phyloP scores from a whole-genome alignment of 192 early-diverging fungal species.

The Umbelopsis ramanniana region DNA sequence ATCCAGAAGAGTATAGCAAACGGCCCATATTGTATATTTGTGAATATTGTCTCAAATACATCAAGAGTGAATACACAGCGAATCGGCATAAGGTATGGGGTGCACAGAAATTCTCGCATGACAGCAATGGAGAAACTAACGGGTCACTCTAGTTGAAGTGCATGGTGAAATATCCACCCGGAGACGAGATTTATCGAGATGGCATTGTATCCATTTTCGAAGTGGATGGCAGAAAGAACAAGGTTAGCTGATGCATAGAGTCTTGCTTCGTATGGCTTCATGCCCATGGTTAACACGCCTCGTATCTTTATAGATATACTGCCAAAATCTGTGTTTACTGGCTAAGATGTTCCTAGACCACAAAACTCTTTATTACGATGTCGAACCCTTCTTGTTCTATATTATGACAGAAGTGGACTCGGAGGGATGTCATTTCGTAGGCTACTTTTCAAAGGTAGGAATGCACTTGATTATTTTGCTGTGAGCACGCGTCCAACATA shows the following conservation, averaged over 20 bases:
- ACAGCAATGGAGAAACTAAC: background rate
- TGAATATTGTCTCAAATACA: slow-evolving; percentile 98
- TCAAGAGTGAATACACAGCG: slow-evolving; percentile 87
- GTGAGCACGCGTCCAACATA: background rate
- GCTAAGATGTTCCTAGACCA: slow-evolving; percentile 97
- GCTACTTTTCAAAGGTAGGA: slow-evolving; percentile 92
- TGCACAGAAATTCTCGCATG: no score
- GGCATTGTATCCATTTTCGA: slow-evolving; percentile 90
- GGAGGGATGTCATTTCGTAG: slow-evolving; percentile 91
- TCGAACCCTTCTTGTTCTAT: slow-evolving; percentile 98
- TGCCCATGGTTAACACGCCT: slow-evolving; percentile 1
- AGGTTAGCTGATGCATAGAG: slow-evolving; percentile 45
- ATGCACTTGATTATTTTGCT: no score
- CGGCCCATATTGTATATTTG: slow-evolving; percentile 84
- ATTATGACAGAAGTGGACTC: slow-evolving; percentile 86
- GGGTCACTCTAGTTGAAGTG: slow-evolving; percentile 66
- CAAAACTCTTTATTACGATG: slow-evolving; percentile 97
- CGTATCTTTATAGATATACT: slow-evolving; percentile 81
- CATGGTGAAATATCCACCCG: slow-evolving; percentile 81
- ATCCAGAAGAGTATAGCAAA: slow-evolving; percentile 95
- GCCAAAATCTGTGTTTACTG: slow-evolving; percentile 96
- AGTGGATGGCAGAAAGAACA: slow-evolving; percentile 96
- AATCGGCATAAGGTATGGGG: slow-evolving; percentile 71
- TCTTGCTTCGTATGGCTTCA: background rate
- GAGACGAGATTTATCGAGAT: slow-evolving; percentile 95